These are phyloP conservation scores for Sanghuangporus sanghuang DNA, from an alignment of 1,284 basidiomycete genomes.

Conservation along the genomic window DNA sequence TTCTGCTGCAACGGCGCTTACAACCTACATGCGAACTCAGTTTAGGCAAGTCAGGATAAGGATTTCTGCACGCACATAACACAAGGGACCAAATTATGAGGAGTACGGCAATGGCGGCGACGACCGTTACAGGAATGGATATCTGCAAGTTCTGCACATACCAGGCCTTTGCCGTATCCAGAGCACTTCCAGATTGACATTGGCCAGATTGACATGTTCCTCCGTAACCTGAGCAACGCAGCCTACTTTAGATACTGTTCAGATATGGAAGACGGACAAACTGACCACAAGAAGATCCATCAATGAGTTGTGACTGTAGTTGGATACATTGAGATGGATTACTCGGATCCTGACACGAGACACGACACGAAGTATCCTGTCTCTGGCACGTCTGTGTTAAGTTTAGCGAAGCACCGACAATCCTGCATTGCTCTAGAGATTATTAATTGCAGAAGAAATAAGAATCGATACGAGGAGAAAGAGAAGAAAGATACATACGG, in stretches of 20 bases:
- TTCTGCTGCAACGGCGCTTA: slow-evolving; percentile 2
- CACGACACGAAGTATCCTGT: slow-evolving; percentile 66
- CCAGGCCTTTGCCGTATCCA: slow-evolving; percentile 69
- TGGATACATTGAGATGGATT: slow-evolving; percentile 64
- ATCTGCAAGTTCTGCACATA: slow-evolving; percentile 76
- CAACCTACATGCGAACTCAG: slow-evolving; percentile 1
- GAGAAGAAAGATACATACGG: slow-evolving; percentile 37
- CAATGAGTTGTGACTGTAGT: slow-evolving; percentile 70
- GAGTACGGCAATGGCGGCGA: slow-evolving; percentile 59
- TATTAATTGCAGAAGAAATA: background rate
- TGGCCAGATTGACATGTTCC: slow-evolving; percentile 63
- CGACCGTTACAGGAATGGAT: slow-evolving; percentile 74
- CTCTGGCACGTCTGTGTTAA: slow-evolving; percentile 64
- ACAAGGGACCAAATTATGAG: slow-evolving; percentile 41
- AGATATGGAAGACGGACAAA: slow-evolving; percentile 14
- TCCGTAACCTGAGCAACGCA: slow-evolving; percentile 48
- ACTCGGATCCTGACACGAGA: slow-evolving; percentile 76
- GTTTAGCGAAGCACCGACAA: slow-evolving; percentile 64
- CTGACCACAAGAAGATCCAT: slow-evolving; percentile 83
- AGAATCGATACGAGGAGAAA: background rate
- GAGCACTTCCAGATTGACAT: slow-evolving; percentile 60
- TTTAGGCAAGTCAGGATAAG: background rate
- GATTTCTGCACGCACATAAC: slow-evolving; percentile 19
- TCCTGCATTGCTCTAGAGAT: slow-evolving; percentile 68
- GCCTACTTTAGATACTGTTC: background rate